Conservation (phyloP, 192 early-diverging fungal species). For the Backusella australiensis region DNA sequence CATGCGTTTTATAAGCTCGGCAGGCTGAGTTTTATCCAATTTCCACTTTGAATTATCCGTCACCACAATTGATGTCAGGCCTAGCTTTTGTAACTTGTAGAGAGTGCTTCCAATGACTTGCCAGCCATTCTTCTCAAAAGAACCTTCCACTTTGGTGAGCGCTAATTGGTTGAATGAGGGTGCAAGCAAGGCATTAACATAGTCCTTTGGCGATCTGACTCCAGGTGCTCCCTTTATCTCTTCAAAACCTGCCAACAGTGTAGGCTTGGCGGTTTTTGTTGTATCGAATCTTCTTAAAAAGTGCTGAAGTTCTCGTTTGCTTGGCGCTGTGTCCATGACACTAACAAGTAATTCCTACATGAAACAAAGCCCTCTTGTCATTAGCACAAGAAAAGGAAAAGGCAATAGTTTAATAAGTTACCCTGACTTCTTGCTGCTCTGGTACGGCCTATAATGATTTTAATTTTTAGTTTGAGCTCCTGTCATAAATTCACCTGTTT, state of each 20-base stretch:
- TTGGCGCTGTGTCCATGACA: conserved; percentile 58
- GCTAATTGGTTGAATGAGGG: conserved; percentile 50
- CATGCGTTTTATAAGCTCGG: conserved; percentile 37
- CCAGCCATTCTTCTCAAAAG: conserved; percentile 42
- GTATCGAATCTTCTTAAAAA: conserved; percentile 55
- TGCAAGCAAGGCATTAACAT: conserved; percentile 39
- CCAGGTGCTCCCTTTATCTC: background rate
- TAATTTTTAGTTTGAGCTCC: background rate
- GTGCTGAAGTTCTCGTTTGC: conserved; percentile 60
- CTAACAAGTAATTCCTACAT: conserved; percentile 58
- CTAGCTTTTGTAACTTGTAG: conserved; percentile 63
- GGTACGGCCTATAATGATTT: background rate
- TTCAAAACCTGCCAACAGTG: background rate
- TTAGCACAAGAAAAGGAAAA: background rate
- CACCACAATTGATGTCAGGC: conserved; percentile 62
- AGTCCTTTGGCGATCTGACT: conserved; percentile 28
- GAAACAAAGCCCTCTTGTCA: background rate
- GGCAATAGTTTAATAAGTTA: background rate
- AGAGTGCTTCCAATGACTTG: conserved; percentile 50
- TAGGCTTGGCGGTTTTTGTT: background rate
- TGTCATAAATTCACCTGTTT: background rate
- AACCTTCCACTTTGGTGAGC: conserved; percentile 55
- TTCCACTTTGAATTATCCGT: conserved; percentile 55
- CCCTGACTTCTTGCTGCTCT: background rate
- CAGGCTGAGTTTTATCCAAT: conserved; percentile 12